phyloP scores from a whole-genome alignment of 2,329 filamentous ascomycete genomes.

The Penicillium sp. region DNA sequence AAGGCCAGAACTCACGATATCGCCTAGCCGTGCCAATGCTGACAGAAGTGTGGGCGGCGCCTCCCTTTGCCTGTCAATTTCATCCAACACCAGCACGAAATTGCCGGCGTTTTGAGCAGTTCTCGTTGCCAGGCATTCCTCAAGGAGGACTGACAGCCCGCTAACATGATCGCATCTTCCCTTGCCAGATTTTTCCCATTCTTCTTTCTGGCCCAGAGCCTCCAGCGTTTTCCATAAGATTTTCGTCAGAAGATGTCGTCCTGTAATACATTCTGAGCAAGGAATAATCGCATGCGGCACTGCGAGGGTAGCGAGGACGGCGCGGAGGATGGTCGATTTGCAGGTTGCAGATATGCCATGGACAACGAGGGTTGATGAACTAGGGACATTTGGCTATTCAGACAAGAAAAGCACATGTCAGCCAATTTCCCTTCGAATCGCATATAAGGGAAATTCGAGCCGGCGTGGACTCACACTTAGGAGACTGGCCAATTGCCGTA shows the following conservation, averaged over 20 bases:
- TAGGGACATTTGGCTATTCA: constrained; percentile 51
- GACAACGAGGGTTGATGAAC: constrained; percentile 69
- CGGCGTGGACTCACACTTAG: constrained; percentile 36
- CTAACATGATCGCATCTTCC: constrained; percentile 76
- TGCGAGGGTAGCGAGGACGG: constrained; percentile 60
- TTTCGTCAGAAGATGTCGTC: constrained; percentile 45
- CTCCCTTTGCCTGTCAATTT: constrained; percentile 79
- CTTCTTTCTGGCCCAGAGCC: constrained; percentile 34
- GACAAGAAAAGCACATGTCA: neutral
- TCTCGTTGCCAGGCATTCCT: constrained; percentile 36
- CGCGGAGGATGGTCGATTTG: constrained; percentile 68
- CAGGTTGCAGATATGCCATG: constrained; percentile 85
- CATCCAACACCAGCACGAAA: constrained; percentile 83
- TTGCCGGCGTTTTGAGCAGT: constrained; percentile 44
- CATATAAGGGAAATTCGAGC: neutral
- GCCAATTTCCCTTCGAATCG: neutral
- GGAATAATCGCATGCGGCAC: constrained; percentile 43
- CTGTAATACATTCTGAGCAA: constrained; percentile 46
- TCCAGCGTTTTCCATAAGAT: constrained; percentile 42
- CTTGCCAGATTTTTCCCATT: constrained; percentile 48
- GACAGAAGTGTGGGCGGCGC: constrained; percentile 73
- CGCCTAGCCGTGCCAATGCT: constrained; percentile 74
- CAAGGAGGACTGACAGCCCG: constrained; percentile 69
- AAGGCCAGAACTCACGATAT: constrained; percentile 58
- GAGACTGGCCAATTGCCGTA: constrained; percentile 40